Base-by-base conservation (phyloP, 2,329 filamentous ascomycete species). In the Botrytis deweyae region DNA sequence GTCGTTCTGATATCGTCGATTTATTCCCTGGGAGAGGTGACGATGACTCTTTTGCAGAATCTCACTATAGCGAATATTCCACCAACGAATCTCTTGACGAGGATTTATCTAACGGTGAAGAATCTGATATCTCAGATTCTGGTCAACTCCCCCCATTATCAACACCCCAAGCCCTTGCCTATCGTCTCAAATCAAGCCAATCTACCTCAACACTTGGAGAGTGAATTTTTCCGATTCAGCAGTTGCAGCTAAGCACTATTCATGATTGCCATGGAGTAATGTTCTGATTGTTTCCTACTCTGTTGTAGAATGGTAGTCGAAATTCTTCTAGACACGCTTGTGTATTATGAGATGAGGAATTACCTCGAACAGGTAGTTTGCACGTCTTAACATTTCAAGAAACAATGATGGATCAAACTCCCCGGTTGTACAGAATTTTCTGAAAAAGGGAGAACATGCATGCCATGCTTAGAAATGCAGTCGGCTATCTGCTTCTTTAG, bases 311-410 rank as follows among this genome's bases (percentile, higher is more conserved):
- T 16, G 12, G 12, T 1, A 16, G 16, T n/a, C 10, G 5, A 16
- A n/a, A n/a, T 0, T n/a, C 12, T 14, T 14, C 25, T 14, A 52
- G 49, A 52, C 49, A 52, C 2, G 25, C 4, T n/a, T 1, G 25
- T n/a, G 1, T 52, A 16, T 3, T n/a, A 52, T 16, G 3, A 14
- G 22, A 52, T 52, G 46, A 52, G 22, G 46, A 10, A 52, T 52
- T 0, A n/a, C 25, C 25, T 55, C 49, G 5, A 7, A n/a, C 25
- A 55, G 1, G 49, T 8, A 55, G 49, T 55, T n/a, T n/a, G 25
- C 0, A n/a, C 49, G 1, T 52, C 0, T 52, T n/a, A 1, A 3
- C 4, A n/a, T n/a, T 52, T 52, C 1, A 25, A 52, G 18, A 12
- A 5, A n/a, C 2, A 52, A 14, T n/a, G 25, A 52, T n/a, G 25